These are phyloP conservation scores for Clonostachys rosea DNA, from an alignment of 2,329 filamentous ascomycete genomes.

Conservation along the genomic window DNA sequence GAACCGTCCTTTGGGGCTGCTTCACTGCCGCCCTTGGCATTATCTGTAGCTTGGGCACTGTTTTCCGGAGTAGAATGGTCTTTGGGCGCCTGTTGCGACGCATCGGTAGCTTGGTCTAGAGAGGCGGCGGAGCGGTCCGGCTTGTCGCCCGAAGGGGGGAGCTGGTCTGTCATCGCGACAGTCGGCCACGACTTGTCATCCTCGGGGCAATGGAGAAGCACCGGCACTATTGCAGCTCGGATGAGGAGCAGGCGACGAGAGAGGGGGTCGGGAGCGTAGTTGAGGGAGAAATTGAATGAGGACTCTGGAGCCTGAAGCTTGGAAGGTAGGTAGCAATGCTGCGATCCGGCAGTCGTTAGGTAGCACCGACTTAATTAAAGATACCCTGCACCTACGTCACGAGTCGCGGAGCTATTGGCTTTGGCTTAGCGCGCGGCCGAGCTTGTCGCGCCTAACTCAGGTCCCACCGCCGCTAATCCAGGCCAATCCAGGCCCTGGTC, in stretches of 20 bases:
- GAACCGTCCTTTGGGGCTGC: no score
- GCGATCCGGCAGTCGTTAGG: not conserved
- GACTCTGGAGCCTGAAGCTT: not conserved
- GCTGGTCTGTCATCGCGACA: slow-evolving; percentile 8
- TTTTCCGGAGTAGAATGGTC: not conserved
- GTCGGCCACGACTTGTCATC: not conserved
- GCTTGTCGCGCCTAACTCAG: no score
- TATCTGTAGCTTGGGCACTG: not conserved
- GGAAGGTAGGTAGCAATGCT: not conserved
- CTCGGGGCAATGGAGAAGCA: no score
- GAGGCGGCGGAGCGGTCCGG: not conserved
- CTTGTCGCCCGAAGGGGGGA: slow-evolving; percentile 4
- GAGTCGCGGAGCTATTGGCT: slow-evolving; percentile 3
- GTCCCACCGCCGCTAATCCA: no score
- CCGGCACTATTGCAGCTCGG: no score
- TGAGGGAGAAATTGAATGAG: not conserved
- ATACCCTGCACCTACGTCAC: slow-evolving; percentile 17
- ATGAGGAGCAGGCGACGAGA: no score
- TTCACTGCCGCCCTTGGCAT: not conserved
- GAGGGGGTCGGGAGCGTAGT: not conserved
- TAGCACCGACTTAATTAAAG: no score
- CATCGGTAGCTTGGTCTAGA: not conserved
- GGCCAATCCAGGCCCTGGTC: no score
- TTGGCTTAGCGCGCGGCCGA: no score
- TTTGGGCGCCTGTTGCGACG: not conserved